Evolutionary conservation across 2,329 filamentous ascomycete genomes (phyloP).

Genomic region (Talaromyces islandicus): DNA sequence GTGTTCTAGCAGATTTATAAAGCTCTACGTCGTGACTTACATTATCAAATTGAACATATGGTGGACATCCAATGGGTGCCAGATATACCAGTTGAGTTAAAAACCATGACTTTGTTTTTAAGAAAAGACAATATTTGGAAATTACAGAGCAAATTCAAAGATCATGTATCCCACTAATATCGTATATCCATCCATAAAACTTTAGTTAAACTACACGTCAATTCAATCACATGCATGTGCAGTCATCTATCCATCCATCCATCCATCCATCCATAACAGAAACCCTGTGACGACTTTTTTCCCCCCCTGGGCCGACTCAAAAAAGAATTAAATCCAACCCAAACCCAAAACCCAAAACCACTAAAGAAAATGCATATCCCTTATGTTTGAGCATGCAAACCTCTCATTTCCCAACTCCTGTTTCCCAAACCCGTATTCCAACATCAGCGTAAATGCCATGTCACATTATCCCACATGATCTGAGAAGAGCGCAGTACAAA

Average conservation of each 20-base stretch:
- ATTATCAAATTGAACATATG: no score
- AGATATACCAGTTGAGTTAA: no score
- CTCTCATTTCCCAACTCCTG: neutral
- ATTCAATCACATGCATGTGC: neutral
- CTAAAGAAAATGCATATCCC: neutral
- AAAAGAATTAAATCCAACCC: neutral
- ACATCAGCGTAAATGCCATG: neutral
- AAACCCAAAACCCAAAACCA: neutral
- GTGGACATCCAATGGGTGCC: no score
- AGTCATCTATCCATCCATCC: no score
- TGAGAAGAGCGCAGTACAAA: slow-evolving; percentile 1
- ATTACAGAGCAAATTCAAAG: neutral
- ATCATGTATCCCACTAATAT: neutral
- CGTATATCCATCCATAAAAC: neutral
- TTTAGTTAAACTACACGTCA: neutral
- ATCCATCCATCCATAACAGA: no score
- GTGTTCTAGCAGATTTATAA: no score
- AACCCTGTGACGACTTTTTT: neutral
- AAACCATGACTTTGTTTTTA: neutral
- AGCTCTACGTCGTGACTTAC: no score
- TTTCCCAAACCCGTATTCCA: neutral
- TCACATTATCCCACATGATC: slow-evolving; percentile 8
- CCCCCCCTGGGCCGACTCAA: neutral
- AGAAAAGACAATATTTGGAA: neutral
- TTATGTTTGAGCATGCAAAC: neutral